Base-by-base conservation (phyloP, 1,139 yeast genomes). In the Scheffersomyces cryptocercus region DNA sequence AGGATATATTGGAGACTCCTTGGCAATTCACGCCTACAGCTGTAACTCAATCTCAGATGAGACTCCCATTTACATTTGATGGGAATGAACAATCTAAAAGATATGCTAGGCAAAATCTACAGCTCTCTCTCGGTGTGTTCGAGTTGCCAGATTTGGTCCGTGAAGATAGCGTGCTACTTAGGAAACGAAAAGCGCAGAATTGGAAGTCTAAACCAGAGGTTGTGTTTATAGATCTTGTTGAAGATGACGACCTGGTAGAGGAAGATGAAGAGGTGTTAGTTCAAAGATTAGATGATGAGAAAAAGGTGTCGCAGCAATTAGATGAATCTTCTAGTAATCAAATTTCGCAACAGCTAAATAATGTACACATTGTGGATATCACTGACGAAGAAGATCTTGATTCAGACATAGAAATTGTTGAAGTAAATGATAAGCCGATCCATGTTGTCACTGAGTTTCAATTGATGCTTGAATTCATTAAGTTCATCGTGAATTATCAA, bases 391-490 rank as follows among this genome's bases (percentile, higher is more conserved):
- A 20, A 20, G 26, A 20, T 6, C 8, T 6, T 20, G 8, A 20
- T 6, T 20, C 26, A 20, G 26, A 50, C 35, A 35, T 58, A 4
- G 53, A 53, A 35, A 47, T 61, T 9, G 30, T 53, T 11, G 45
- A 49, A 6, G 52, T 54, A 3, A 49, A 45, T 7, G 46, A 52
- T 4, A 35, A 37, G 12, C 55, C 56, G 3, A 43, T 57, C 1
- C 55, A 53, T 11, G 45, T 61, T 5, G 52, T 59, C 3, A 58
- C 62, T n/a, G 63, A 62, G 29, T 53, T 58, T 34, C 68, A 63
- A 37, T 45, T 65, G 2, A 55, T 60, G 1, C 45, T 63, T 3
- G 71, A 64, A 42, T 54, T 71, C 6, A 49, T 74, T 16, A 53
- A 53, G 34, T 67, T 65, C 62, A 61, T 73, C 5, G 53, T 68